These are phyloP conservation scores for Diplocarpon rosae DNA, from an alignment of 2,329 filamentous ascomycete genomes.

Conservation along the genomic window DNA sequence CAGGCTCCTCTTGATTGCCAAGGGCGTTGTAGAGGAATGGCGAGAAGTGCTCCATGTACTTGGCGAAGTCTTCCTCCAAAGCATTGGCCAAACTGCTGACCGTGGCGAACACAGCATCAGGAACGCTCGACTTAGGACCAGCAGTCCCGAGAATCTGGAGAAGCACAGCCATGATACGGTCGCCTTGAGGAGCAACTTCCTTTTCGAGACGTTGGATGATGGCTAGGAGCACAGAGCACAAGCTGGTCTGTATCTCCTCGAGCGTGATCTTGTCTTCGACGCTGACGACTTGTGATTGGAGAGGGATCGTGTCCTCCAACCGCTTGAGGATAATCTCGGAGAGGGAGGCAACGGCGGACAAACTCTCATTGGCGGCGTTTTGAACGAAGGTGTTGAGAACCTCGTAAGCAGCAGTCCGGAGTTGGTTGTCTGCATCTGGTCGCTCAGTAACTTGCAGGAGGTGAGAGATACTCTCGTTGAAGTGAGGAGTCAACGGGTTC, in stretches of 20 bases:
- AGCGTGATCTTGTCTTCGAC: conserved; percentile 93
- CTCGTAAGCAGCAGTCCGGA: conserved; percentile 93
- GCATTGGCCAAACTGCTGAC: conserved; percentile 87
- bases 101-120: conserved; percentile 85
- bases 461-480: conserved; percentile 81
- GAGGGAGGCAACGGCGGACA: conserved; percentile 68
- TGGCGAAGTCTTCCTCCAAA: conserved; percentile 83
- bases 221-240: conserved; percentile 81
- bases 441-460: conserved; percentile 79
- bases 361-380: conserved; percentile 78
- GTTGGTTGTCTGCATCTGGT: conserved; percentile 70
- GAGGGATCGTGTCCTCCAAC: conserved; percentile 76
- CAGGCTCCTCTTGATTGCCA: conserved; percentile 89
- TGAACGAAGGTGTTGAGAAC: conserved; percentile 91
- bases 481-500: conserved; percentile 84
- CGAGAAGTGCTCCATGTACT: conserved; percentile 94
- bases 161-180: conserved; percentile 85
- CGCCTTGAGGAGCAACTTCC: conserved; percentile 80
- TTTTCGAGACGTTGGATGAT: conserved; percentile 86
- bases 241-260: conserved; percentile 95
- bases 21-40: conserved; percentile 91
- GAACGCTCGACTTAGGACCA: conserved; percentile 81
- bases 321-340: conserved; percentile 85
- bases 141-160: conserved; percentile 70
- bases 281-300: conserved; percentile 90